phyloP scores from a whole-genome alignment of 2,329 filamentous ascomycete genomes.

The Ascochyta fabae region DNA sequence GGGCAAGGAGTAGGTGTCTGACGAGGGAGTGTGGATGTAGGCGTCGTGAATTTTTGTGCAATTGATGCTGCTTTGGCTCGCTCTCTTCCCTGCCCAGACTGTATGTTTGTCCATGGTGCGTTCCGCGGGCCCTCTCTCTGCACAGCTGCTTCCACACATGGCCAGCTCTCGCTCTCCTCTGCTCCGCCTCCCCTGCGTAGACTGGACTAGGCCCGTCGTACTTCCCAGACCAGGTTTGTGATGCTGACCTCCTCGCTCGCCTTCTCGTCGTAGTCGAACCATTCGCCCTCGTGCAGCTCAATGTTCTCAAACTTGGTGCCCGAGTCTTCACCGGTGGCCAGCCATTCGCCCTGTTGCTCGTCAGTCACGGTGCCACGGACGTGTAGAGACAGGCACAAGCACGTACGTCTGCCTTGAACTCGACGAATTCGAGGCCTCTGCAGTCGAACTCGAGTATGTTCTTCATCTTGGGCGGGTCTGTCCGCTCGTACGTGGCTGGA shows the following conservation, averaged over 20 bases:
- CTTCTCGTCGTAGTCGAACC: slow-evolving; percentile 99
- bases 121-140: not conserved
- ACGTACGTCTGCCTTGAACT: slow-evolving; percentile 86
- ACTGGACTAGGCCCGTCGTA: slow-evolving; percentile 67
- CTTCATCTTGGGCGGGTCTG: slow-evolving; percentile 74
- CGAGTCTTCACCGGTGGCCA: slow-evolving; percentile 81
- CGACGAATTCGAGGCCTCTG: slow-evolving; percentile 87
- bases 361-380: not conserved
- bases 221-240: slow-evolving; percentile 86
- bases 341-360: slow-evolving; percentile 78
- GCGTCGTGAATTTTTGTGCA: not conserved
- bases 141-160: not conserved
- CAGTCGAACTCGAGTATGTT: slow-evolving; percentile 93
- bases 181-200: not conserved
- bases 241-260: slow-evolving; percentile 89
- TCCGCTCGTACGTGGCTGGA: slow-evolving; percentile 73
- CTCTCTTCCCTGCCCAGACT: not conserved
- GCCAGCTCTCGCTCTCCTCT: too few species aligned
- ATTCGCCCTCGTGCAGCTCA: slow-evolving; percentile 87
- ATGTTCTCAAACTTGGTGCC: slow-evolving; percentile 81
- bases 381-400: not conserved
- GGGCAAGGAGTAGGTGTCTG: slow-evolving; percentile 6
- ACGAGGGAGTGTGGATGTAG: not conserved
- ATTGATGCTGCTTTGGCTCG: not conserved
- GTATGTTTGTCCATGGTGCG: not conserved